Evolutionary conservation across 2,329 filamentous ascomycete genomes (phyloP).

Genomic region (Cephalotrichum gorgonifer): DNA sequence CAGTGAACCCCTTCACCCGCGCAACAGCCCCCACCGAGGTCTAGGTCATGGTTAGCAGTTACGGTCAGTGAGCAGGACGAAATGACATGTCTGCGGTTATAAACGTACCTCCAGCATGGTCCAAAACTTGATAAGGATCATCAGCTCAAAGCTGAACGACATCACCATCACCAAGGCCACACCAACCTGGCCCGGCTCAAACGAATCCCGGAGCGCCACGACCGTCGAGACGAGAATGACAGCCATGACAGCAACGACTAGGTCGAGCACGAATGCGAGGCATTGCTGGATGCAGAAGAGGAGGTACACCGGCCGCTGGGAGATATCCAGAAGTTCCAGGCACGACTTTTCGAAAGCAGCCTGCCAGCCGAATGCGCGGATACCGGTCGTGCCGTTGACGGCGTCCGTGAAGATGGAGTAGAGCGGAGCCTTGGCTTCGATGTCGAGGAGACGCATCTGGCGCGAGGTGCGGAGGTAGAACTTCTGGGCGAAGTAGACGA

Average conservation of each 20-base stretch:
- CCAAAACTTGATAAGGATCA: no score
- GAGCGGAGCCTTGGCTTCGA: constrained; percentile 50
- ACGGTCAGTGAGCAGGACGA: no score
- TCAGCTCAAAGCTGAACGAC: no score
- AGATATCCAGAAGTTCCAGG: constrained; percentile 29
- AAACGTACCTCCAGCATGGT: no score
- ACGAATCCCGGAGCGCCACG: no score
- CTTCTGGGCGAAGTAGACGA: constrained; percentile 40
- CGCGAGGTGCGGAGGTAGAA: constrained; percentile 51
- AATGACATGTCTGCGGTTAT: no score
- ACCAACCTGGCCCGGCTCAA: no score
- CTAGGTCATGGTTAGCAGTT: no score
- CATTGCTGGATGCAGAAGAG: constrained; percentile 34
- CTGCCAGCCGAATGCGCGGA: constrained; percentile 45
- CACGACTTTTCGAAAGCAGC: constrained; percentile 28
- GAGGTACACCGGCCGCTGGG: constrained; percentile 17
- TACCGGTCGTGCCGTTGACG: constrained; percentile 41
- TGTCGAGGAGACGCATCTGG: constrained; percentile 48
- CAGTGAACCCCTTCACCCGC: no score
- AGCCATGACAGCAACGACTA: constrained; percentile 35
- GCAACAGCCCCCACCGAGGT: no score
- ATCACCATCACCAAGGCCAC: no score
- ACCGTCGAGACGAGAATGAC: constrained; percentile 27
- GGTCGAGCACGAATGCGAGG: constrained; percentile 31
- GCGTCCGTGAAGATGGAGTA: constrained; percentile 46